Evolutionary conservation across 176 grass and related monocot species (phyloP).

Genomic region (Cenchrus fungigraminus): DNA sequence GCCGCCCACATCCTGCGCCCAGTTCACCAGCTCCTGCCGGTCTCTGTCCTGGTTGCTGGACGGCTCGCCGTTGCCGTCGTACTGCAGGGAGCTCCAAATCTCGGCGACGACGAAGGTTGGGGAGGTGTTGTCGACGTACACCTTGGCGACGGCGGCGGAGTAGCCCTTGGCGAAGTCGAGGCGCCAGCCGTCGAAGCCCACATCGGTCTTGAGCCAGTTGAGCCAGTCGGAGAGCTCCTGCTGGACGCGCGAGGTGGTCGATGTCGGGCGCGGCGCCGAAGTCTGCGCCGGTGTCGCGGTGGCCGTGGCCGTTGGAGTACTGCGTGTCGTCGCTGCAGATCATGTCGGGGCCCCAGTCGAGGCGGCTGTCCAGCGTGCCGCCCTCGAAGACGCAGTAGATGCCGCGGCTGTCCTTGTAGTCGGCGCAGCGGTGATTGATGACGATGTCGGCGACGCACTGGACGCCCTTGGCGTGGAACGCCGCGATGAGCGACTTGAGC

Average conservation of each 20-base stretch:
- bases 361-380: constrained; percentile 61
- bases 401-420: constrained; percentile 70
- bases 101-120: constrained; percentile 73
- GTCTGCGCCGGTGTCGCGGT: constrained; percentile 69
- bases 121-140: constrained; percentile 58
- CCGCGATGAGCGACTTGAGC: constrained; percentile 59
- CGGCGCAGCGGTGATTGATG: constrained; percentile 91
- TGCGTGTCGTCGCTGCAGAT: constrained; percentile 82
- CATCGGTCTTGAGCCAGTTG: constrained; percentile 77
- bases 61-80: constrained; percentile 67
- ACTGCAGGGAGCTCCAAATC: constrained; percentile 75
- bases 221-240: constrained; percentile 87
- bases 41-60: constrained; percentile 61
- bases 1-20: constrained; percentile 60
- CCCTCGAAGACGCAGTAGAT: constrained; percentile 93
- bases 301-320: constrained; percentile 76
- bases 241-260: constrained; percentile 85
- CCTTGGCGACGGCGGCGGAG: constrained; percentile 59
- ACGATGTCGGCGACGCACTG: constrained; percentile 78
- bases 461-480: constrained; percentile 56
- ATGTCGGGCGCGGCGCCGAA: constrained; percentile 77
- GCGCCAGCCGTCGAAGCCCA: constrained; percentile 84
- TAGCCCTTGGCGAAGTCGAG: constrained; percentile 85
- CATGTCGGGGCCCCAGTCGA: constrained; percentile 90
- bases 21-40: constrained; percentile 73